Conservation (phyloP, 257 asterid species). For the Fraxinus quadrangulata region DNA sequence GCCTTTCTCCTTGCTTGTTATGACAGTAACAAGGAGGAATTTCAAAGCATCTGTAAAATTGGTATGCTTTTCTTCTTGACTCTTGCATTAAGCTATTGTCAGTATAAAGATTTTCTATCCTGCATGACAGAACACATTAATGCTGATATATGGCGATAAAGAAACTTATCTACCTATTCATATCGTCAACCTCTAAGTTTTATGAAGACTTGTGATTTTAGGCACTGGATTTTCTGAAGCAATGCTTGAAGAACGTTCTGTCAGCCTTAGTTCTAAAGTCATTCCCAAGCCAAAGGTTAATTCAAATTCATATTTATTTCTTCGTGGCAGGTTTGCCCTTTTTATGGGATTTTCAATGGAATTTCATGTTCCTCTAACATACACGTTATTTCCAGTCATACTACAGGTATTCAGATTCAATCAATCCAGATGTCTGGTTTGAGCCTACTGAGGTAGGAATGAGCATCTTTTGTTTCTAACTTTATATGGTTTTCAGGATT, state of each 20-base stretch:
- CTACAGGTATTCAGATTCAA: slow-evolving; percentile 63
- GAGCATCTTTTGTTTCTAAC: background rate
- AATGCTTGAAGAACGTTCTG: slow-evolving; percentile 85
- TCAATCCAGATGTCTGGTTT: slow-evolving; percentile 96
- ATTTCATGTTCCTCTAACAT: slow-evolving; percentile 26
- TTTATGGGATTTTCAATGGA: slow-evolving; percentile 5
- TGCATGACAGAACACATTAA: slow-evolving; percentile 14
- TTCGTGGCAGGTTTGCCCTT: background rate
- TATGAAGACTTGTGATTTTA: slow-evolving; percentile 32
- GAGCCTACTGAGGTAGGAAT: slow-evolving; percentile 85
- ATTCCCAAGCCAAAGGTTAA: slow-evolving; percentile 82
- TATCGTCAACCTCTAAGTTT: slow-evolving; percentile 7
- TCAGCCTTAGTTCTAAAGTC: slow-evolving; percentile 81
- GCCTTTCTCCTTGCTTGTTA: slow-evolving; percentile 98
- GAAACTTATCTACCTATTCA: background rate
- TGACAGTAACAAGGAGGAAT: slow-evolving; percentile 82
- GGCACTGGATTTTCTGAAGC: slow-evolving; percentile 96
- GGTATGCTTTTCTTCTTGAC: slow-evolving; percentile 48
- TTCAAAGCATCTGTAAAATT: slow-evolving; percentile 92
- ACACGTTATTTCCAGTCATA: slow-evolving; percentile 52
- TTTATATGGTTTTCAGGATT: background rate
- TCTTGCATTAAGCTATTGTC: slow-evolving; percentile 16
- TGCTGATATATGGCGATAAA: slow-evolving; percentile 20
- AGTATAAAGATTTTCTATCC: slow-evolving; percentile 9
- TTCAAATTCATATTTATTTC: slow-evolving; percentile 12